Conservation (phyloP, 805 yeast species). For the Monosporozyma yasuniensis region DNA sequence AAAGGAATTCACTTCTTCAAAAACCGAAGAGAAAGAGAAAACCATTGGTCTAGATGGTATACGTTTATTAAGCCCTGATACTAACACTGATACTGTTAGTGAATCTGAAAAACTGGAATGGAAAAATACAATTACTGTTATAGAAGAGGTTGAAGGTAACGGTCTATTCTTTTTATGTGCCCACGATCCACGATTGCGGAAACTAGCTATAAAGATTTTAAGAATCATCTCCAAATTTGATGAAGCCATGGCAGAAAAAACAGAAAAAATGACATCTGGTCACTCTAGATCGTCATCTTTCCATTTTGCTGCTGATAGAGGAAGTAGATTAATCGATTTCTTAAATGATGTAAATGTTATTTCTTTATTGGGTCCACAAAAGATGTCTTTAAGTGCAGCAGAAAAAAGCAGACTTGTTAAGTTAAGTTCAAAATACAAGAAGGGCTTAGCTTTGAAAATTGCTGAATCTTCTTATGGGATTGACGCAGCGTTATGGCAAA, state of each 20-base stretch:
- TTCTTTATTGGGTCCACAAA: conserved; percentile 46
- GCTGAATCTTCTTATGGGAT: conserved; percentile 93
- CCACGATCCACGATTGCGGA: conserved; percentile 68
- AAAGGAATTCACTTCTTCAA: conserved; percentile 42
- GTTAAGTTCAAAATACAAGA: conserved; percentile 46
- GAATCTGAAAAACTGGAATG: conserved; percentile 60
- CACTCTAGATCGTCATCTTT: conserved; percentile 50
- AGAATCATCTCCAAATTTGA: conserved; percentile 81
- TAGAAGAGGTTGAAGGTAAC: conserved; percentile 94
- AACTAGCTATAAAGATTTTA: conserved; percentile 65
- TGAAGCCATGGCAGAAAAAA: conserved; percentile 57
- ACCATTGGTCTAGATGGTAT: conserved; percentile 28
- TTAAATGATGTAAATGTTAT: conserved; percentile 62
- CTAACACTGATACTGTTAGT: conserved; percentile 16
- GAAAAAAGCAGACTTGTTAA: conserved; percentile 67
- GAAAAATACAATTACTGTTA: conserved; percentile 70
- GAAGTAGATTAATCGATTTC: conserved; percentile 67
- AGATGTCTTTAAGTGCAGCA: conserved; percentile 53
- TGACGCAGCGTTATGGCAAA: conserved; percentile 93
- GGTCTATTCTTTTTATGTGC: conserved; percentile 88
- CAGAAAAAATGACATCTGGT: conserved; percentile 18
- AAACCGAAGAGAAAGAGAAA: conserved; percentile 24
- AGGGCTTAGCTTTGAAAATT: conserved; percentile 59
- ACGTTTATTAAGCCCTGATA: conserved; percentile 16
- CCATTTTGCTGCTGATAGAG: conserved; percentile 70